Percentiles rank a stretch among this genome's conserved stretches.
Conservation (phyloP, 75 land plant genomes). For the Sequoiadendron giganteum region DNA sequence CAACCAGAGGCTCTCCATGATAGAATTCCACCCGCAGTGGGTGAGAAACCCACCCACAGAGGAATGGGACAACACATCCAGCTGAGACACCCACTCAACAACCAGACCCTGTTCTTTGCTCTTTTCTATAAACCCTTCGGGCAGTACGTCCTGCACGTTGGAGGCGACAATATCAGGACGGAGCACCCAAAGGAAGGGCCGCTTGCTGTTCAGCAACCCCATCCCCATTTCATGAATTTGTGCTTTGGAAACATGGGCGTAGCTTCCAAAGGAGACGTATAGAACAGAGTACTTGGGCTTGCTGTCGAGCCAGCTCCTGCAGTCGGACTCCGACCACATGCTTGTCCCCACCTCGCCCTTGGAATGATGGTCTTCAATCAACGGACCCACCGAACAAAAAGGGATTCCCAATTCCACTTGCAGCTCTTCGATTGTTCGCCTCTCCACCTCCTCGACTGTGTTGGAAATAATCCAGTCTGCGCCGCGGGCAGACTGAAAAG, state of each 20-base stretch:
- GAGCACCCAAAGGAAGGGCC: constrained; percentile 53
- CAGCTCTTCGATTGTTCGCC: constrained; percentile 25
- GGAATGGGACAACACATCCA: constrained; percentile 35
- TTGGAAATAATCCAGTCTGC: constrained; percentile 45
- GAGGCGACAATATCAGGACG: constrained; percentile 43
- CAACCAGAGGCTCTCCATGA: constrained; percentile 54
- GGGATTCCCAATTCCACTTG: constrained; percentile 10
- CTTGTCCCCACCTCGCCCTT: constrained; percentile 18
- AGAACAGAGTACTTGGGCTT: constrained; percentile 41
- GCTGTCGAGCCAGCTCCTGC: constrained; percentile 43
- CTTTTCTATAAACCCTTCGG: constrained; percentile 34
- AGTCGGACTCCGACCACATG: constrained; percentile 43
- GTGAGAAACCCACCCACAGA: constrained; percentile 56
- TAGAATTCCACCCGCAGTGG: constrained; percentile 73
- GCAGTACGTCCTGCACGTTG: constrained; percentile 29
- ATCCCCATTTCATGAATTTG: constrained; percentile 40
- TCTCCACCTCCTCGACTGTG: constrained; percentile 41
- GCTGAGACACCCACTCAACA: constrained; percentile 45
- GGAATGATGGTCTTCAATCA: constrained; percentile 20
- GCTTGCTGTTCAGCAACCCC: constrained; percentile 34
- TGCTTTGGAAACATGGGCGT: constrained; percentile 23
- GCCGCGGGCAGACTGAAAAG: constrained; percentile 30
- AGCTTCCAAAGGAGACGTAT: constrained; percentile 60
- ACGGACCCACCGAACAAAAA: constrained; percentile 38
- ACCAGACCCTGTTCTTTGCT: constrained; percentile 33